These are phyloP conservation scores for Centella asiatica DNA, from an alignment of 129 eudicot species.

Conservation along the genomic window DNA sequence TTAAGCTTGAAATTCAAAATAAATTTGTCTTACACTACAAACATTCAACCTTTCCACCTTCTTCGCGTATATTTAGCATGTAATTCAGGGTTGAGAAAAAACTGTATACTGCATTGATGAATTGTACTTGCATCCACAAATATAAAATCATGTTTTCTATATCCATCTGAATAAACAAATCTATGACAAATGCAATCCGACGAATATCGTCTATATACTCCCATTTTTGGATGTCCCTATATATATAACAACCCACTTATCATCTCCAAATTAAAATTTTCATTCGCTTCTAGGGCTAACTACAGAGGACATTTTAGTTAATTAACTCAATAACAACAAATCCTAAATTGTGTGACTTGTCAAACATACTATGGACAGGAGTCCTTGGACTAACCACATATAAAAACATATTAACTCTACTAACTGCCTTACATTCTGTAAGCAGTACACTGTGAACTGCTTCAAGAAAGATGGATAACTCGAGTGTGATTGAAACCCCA, in stretches of 20 bases:
- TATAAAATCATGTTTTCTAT: too few relatives aligned
- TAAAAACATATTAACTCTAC: background rate
- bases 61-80: background rate
- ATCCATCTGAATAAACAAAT: too few relatives aligned
- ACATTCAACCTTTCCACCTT: background rate
- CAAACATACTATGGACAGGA: background rate
- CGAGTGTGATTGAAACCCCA: conserved; percentile 26
- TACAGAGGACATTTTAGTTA: too few relatives aligned
- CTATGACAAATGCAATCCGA: too few relatives aligned
- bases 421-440: conserved; percentile 44
- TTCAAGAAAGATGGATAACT: conserved; percentile 60
- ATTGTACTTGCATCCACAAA: too few relatives aligned
- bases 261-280: too few relatives aligned
- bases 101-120: background rate
- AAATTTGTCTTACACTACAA: background rate
- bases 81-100: background rate
- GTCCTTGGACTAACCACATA: background rate
- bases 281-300: too few relatives aligned
- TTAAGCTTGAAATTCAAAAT: background rate
- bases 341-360: too few relatives aligned
- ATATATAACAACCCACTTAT: too few relatives aligned
- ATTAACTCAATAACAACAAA: too few relatives aligned
- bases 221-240: too few relatives aligned
- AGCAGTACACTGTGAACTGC: conserved; percentile 66
- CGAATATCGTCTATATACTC: too few relatives aligned